These are phyloP conservation scores for Pulveroboletus sp. DNA, from an alignment of 768 basidiomycete genomes.

Conservation along the genomic window DNA sequence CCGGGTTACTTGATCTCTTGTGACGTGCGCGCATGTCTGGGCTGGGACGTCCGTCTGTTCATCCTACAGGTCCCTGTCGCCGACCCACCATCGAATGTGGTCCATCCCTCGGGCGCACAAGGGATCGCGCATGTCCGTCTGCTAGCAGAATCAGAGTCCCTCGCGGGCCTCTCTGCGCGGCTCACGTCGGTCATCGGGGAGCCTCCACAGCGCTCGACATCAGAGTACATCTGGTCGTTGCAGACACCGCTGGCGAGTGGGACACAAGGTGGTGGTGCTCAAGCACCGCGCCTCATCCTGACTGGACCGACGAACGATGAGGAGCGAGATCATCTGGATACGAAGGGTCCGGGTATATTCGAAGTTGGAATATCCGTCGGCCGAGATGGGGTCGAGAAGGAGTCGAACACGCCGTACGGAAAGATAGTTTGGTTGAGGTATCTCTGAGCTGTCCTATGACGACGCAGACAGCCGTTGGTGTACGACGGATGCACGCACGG, in stretches of 20 bases:
- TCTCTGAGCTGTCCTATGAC: not conserved
- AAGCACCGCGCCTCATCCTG: slow-evolving; percentile 33
- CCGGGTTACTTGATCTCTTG: not conserved
- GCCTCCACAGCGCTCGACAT: slow-evolving; percentile 28
- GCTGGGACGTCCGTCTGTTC: not conserved
- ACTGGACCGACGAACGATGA: slow-evolving; percentile 33
- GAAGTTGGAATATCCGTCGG: slow-evolving; percentile 50
- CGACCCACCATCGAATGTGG: slow-evolving; percentile 40
- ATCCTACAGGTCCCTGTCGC: slow-evolving; percentile 41
- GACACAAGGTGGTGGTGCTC: not conserved
- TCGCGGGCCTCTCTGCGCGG: slow-evolving; percentile 33
- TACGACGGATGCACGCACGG: too few relatives aligned
- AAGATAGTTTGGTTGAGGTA: slow-evolving; percentile 40
- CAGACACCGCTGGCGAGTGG: slow-evolving; percentile 27
- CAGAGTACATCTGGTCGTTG: slow-evolving; percentile 40
- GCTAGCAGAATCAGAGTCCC: slow-evolving; percentile 29
- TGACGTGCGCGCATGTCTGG: not conserved
- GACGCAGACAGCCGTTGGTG: too few relatives aligned
- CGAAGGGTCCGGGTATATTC: slow-evolving; percentile 38
- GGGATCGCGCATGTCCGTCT: slow-evolving; percentile 50
- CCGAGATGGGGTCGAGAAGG: slow-evolving; percentile 27
- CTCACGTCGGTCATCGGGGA: slow-evolving; percentile 48
- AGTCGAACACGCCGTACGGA: slow-evolving; percentile 44
- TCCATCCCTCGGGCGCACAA: slow-evolving; percentile 46
- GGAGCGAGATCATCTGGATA: slow-evolving; percentile 31